Evolutionary conservation across 441 rosid genomes (phyloP).

Genomic region (Populus hybrid): DNA sequence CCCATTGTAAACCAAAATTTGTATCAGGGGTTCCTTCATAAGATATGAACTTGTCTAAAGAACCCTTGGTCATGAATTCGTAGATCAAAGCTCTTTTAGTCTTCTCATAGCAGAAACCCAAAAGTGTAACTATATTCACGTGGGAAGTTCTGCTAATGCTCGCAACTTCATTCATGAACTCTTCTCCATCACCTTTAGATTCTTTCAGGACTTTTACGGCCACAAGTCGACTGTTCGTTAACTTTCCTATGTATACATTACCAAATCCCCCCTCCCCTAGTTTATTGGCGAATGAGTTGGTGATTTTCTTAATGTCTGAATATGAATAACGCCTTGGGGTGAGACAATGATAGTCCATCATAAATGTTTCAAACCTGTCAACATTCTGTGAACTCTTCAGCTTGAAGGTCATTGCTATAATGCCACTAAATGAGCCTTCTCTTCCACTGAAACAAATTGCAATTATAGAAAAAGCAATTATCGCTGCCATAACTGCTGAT

Average conservation of each 20-base stretch:
- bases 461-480: neutral
- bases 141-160: conserved; percentile 10
- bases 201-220: neutral
- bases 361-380: neutral
- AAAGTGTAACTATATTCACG: conserved; percentile 3
- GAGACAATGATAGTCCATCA: neutral
- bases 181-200: neutral
- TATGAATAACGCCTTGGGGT: neutral
- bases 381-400: neutral
- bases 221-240: neutral
- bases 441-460: neutral
- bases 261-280: conserved; percentile 5
- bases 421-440: neutral
- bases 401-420: neutral
- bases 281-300: neutral
- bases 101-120: conserved; percentile 6
- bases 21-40: neutral
- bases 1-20: neutral
- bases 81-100: conserved; percentile 8
- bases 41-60: neutral
- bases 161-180: conserved; percentile 12
- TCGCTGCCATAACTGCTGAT: neutral
- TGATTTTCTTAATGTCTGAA: conserved; percentile 4
- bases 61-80: conserved; percentile 7
- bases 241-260: neutral